Evolutionary conservation across 2,329 filamentous ascomycete genomes (phyloP), one percentile per base, ranked within the genome.

Genomic region (Emmonsia crescens): DNA sequence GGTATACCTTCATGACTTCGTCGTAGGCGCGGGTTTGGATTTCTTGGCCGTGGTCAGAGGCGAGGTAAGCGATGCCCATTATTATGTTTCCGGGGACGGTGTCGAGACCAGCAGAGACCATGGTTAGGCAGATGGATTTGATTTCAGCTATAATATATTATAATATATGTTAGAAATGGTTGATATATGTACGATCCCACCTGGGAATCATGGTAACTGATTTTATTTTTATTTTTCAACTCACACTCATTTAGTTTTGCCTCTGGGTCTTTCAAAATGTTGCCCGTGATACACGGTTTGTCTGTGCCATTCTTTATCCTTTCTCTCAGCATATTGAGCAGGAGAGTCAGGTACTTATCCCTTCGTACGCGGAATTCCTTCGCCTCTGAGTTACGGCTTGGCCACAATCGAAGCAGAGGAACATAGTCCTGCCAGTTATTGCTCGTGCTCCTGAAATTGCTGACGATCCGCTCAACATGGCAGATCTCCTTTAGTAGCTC

Each of bases 361-460:
- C 89, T 80, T 24, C 89, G 80, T n/a, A 77, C 76, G 44, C 88
- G 82, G 73, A 86, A 89, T 63, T 85, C 83, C 8, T 81, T 75
- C 0, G 89, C 87, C 57, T 84, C 81, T 2, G 78, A 78, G 68
- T 84, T 90, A 65, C 81, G 81, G 38, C 79, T 83, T 2, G 85
- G 82, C 66, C 84, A 81, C 1, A 91, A 72, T 33, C 89, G 81
- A 63, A 94, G 71, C 5, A 92, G 68, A 0, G 89, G 89, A n/a
- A 94, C 83, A 66, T 93, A 93, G 69, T 94, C 89, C 69, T 90
- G 87, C 84, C 88, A 89, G 71, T 93, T 93, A 70, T 91, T 90
- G 68, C 86, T 89, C 0, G 89, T 93, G 31, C 84, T 88, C 56
- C 89, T 78, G 70, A 92, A 88, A 67, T 89, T 89, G 60, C 85